Base-by-base conservation (phyloP, 1,284 basidiomycete species). In the Kalmanozyma brasiliensis region DNA sequence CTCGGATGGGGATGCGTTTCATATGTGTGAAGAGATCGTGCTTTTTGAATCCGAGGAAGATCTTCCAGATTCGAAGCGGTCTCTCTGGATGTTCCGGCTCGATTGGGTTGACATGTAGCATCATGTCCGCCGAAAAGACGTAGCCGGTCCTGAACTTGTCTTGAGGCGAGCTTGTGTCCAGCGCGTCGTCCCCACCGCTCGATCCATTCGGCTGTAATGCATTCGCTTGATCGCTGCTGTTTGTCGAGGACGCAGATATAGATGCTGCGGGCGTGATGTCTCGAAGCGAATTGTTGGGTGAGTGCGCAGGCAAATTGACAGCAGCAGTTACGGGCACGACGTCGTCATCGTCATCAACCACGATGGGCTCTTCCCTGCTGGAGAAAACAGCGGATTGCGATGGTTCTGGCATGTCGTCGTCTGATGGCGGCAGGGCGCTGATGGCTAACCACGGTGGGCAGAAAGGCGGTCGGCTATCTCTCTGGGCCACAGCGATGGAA, bases 61-160 rank as follows among this genome's bases (percentile, higher is more conserved):
- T 94, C 45, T 86, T 84, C n/a, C 86, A 85, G 71, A 98, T 96
- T 23, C 95, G 89, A 72, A 88, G 88, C 0, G 95, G 95, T 62
- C 89, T 87, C 82, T 98, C 95, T 4, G 94, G 93, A 81, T 98
- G 94, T 32, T 85, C 83, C 9, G 86, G 84, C 23, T 67, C 75
- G 60, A 87, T 87, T 1, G 81, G 77, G 32, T 60, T 73, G 47
- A 82, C 81, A 82, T 98, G 95, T 23, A 89, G 84, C 84, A 91
- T 90, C 95, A 98, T 98, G 67, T 90, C 87, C 1, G 86, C 80
- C 41, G 91, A 91, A 78, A 92, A 98, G 52, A 97, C 89, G 84
- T 92, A 94, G 41, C 94, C 94, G 19, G 86, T 65, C 4, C 58
- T 52, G 26, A 58, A 55, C 23, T 44, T 11, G 11, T 29, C 26